Percentiles rank a stretch among this genome's conserved stretches.
phyloP scores from a whole-genome alignment of 441 rosid genomes.

The Arabidopsis hybrid region DNA sequence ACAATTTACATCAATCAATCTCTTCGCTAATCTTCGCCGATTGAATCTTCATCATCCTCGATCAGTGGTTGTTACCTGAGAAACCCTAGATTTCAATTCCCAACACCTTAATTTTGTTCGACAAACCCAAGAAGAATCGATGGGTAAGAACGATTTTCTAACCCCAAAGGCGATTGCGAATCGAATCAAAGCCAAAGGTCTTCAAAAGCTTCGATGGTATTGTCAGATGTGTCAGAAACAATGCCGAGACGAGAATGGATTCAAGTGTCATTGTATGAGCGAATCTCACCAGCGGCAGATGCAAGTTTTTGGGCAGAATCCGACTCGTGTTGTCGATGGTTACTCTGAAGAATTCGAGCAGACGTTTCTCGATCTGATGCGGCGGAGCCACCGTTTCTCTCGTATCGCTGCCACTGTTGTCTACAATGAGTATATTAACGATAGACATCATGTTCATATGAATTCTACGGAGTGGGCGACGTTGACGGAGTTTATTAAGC shows the following conservation, averaged over 20 bases:
- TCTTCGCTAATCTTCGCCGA: not conserved
- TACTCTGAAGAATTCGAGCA: constrained; percentile 88
- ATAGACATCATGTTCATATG: constrained; percentile 91
- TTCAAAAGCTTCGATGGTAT: constrained; percentile 97
- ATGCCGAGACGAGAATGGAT: constrained; percentile 96
- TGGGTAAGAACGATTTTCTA: constrained; percentile 92
- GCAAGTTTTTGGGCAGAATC: constrained; percentile 86
- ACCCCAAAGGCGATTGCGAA: constrained; percentile 92
- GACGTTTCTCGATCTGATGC: constrained; percentile 79
- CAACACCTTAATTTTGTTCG: not conserved
- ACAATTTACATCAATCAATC: not conserved
- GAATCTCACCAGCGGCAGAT: constrained; percentile 97
- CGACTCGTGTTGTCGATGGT: constrained; percentile 76
- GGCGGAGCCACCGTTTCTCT: constrained; percentile 83
- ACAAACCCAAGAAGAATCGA: not conserved
- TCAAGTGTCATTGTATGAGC: constrained; percentile 98
- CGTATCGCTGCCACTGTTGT: constrained; percentile 94
- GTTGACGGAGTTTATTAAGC: constrained; percentile 84
- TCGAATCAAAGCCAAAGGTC: constrained; percentile 91
- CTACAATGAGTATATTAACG: constrained; percentile 89
- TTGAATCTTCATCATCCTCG: constrained; percentile 4
- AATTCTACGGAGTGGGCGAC: constrained; percentile 93
- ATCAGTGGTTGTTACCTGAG: not conserved
- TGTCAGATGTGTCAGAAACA: constrained; percentile 99
- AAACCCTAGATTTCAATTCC: not conserved